Conservation (phyloP, 495 filamentous ascomycete species). For the Acidomyces sp. region DNA sequence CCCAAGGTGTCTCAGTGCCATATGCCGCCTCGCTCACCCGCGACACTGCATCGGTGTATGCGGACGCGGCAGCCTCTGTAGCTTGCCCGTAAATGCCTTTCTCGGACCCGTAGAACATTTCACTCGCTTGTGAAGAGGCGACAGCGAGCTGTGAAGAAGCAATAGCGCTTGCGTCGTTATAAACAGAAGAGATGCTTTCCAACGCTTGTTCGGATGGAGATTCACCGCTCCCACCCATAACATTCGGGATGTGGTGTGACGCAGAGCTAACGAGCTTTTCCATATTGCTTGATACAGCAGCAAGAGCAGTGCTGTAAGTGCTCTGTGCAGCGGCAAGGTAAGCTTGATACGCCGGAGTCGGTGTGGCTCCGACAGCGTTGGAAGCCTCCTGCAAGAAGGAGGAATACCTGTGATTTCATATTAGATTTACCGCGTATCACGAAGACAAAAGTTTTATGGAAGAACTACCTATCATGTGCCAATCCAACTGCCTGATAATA, state of each 20-base stretch:
- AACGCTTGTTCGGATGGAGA: conserved; percentile 12
- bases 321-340: conserved; percentile 32
- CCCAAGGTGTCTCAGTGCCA: conserved; percentile 34
- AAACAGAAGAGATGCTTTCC: conserved; percentile 37
- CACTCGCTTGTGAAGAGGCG: conserved; percentile 19
- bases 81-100: conserved; percentile 33
- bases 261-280: conserved; percentile 29
- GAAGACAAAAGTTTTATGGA: no score
- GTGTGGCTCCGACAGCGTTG: conserved; percentile 35
- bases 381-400: conserved; percentile 59
- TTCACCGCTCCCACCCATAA: background rate
- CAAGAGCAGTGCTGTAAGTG: conserved; percentile 36
- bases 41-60: conserved; percentile 26
- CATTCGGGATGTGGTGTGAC: background rate
- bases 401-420: no score
- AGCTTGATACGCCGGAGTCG: conserved; percentile 33
- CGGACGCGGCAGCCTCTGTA: conserved; percentile 24
- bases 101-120: conserved; percentile 31
- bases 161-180: conserved; percentile 35
- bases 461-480: conserved; percentile 63
- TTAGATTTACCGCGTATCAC: no score
- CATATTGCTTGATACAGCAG: conserved; percentile 38
- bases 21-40: conserved; percentile 30
- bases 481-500: conserved; percentile 68
- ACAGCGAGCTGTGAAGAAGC: conserved; percentile 32